A percentile compares a stretch with the other conserved stretches of the same genome.
These are phyloP conservation scores for Corylus avellana DNA, from an alignment of 306 rosid species.

Conservation along the genomic window DNA sequence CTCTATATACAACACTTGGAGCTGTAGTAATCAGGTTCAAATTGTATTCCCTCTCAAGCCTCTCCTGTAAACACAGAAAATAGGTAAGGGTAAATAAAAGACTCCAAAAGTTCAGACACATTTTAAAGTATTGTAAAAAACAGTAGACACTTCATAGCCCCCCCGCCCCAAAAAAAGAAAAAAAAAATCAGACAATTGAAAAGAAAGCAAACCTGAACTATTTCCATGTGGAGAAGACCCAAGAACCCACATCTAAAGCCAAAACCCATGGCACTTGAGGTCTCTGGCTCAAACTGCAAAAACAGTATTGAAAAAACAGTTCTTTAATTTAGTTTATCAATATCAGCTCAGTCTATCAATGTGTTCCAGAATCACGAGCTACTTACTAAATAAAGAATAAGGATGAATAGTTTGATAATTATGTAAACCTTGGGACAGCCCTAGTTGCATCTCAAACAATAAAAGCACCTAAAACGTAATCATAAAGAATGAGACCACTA, in stretches of 20 bases:
- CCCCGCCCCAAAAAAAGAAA: background rate
- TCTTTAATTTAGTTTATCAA: slow-evolving; percentile 24
- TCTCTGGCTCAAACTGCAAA: slow-evolving; percentile 89
- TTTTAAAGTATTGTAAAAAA: slow-evolving; percentile 22
- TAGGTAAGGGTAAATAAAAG: slow-evolving; percentile 27
- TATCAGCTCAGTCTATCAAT: background rate
- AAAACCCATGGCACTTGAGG: slow-evolving; percentile 96
- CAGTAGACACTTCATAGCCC: background rate
- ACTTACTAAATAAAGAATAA: slow-evolving; percentile 9
- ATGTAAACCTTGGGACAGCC: slow-evolving; percentile 22
- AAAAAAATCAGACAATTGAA: slow-evolving; percentile 24
- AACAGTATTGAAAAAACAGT: slow-evolving; percentile 12
- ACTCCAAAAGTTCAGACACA: slow-evolving; percentile 17
- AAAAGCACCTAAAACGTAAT: background rate
- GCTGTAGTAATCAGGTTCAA: slow-evolving; percentile 82
- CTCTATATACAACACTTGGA: slow-evolving; percentile 82
- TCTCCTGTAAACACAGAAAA: slow-evolving; percentile 51
- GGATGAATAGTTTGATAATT: background rate
- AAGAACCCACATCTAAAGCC: slow-evolving; percentile 96
- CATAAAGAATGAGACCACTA: background rate
- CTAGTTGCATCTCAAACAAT: slow-evolving; percentile 3
- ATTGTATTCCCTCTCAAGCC: slow-evolving; percentile 82
- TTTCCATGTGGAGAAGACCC: slow-evolving; percentile 98
- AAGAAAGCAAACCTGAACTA: slow-evolving; percentile 70
- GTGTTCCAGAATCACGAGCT: slow-evolving; percentile 7